Evolutionary conservation across 441 rosid species (phyloP), one percentile per base, ranked within the genome.

Genomic region (Breynia disticha): DNA sequence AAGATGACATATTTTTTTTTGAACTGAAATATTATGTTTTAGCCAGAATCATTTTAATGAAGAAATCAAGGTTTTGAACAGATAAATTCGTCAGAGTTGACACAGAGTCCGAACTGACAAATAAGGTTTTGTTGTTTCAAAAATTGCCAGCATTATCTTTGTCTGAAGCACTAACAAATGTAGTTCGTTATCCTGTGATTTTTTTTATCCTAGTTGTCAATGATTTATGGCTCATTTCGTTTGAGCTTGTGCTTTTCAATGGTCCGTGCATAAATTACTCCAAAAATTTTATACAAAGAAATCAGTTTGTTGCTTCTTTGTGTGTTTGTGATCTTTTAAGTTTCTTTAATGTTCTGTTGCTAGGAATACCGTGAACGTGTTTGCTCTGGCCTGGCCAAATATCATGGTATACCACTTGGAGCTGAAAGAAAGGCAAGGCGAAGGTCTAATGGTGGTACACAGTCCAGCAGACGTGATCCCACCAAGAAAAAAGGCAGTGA

Each of bases 291-390:
- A 24, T 24, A 24, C 32, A 24, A 24, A 24, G 7, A 39, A 14
- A 10, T 39, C 43, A 39, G 43, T 14, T 9, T 14, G 15, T 39
- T 39, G 43, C 43, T 3, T 5, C 13, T 1, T 48, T 18, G 52
- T 48, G 11, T 5, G 12, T n/a, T n/a, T 48, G 14, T 48, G 13
- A 28, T 48, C 10, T 10, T 21, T 48, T 5, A 17, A 15, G 41
- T 48, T 50, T 32, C 19, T 1, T 53, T 46, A 52, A 16, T 50
- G 0, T 16, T 46, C 55, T 64, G 50, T 57, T 15, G 16, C 49
- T 57, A 93, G 97, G 80, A 59, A 55, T 88, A 93, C 60, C 95
- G 97, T 11, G 74, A 79, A 19, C 75, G 93, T 19, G 98, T 93
- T 65, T 67, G 72, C 68, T 70, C 85, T 49, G 95, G 80, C 58